Base-by-base conservation (phyloP, 2,329 filamentous ascomycete genomes). In the Aspergillus intermedius region DNA sequence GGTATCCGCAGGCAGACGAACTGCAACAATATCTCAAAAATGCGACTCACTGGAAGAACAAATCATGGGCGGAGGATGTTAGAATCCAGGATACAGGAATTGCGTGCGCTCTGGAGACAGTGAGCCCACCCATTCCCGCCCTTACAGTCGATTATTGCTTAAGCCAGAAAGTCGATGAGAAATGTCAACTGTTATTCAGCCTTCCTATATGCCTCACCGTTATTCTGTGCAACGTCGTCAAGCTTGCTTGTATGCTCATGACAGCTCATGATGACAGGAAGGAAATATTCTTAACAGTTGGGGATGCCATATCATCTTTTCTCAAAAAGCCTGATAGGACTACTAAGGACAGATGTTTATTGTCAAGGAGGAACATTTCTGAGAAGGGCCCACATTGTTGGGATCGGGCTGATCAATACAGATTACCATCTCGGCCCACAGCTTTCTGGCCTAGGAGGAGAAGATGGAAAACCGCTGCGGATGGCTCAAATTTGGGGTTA, bases 271-370 rank as follows among this genome's bases (percentile, higher is more conserved):
- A 7, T 19, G 23, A n/a, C 12, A 35, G 22, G 13, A 44, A 17
- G 23, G 48, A 21, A 2, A 44, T 23, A 25, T 45, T 54, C 30
- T 42, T 64, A 19, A 65, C 60, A 2, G 32, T 57, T 23, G 61
- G 62, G 2, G 63, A 65, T 47, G 62, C 62, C 1, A 43, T 64
- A 5, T 55, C 60, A 8, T 62, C 58, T 2, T 65, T 64, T 35
- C 41, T 64, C 3, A 39, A 23, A 4, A 28, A 10, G 0, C 54
- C 58, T 2, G 58, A 60, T 21, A 21, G 13, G 1, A 50, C 45
- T 0, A 59, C 53, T 1, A 41, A 37, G 25, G 47, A 42, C 1
- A 30, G 46, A 12, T 58, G 56, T 23, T 45, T 52, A 34, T 19
- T 47, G 10, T 49, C 46, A 15, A 40, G 10, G 32, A 40, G 17